Percentiles rank a stretch among this genome's conserved stretches.
Conservation (phyloP, 2,329 filamentous ascomycete species). For the Rutstroemia sp. region DNA sequence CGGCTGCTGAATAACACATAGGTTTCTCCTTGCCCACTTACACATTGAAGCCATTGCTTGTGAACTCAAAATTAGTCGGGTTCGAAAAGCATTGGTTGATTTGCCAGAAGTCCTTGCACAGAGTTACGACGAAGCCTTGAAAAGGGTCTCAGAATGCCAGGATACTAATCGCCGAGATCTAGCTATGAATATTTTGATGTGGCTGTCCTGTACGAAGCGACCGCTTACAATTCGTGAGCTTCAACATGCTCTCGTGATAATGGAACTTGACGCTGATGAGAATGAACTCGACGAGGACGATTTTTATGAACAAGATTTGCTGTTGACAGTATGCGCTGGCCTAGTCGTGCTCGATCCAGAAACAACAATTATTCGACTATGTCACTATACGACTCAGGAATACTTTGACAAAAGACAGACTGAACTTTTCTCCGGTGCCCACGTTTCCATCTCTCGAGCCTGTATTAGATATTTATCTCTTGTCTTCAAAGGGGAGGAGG, state of each 20-base stretch:
- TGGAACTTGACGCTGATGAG: slow-evolving; percentile 28
- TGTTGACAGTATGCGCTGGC: slow-evolving; percentile 20
- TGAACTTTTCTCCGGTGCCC: slow-evolving; percentile 9
- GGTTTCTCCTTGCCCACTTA: slow-evolving; percentile 29
- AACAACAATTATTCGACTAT: slow-evolving; percentile 20
- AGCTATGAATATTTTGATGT: slow-evolving; percentile 19
- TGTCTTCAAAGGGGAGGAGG: slow-evolving; percentile 17
- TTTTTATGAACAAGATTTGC: slow-evolving; percentile 9
- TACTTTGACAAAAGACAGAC: slow-evolving; percentile 16
- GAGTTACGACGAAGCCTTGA: slow-evolving; percentile 35
- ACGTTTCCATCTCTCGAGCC: slow-evolving; percentile 3
- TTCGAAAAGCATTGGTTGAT: slow-evolving; percentile 24
- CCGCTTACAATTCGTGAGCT: slow-evolving; percentile 32
- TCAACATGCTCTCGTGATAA: slow-evolving; percentile 36
- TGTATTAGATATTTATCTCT: slow-evolving; percentile 26
- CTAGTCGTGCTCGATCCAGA: slow-evolving; percentile 23
- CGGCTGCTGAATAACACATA: neutral
- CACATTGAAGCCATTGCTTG: slow-evolving; percentile 27
- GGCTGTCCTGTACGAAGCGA: slow-evolving; percentile 34
- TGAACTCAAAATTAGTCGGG: slow-evolving; percentile 22
- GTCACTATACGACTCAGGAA: slow-evolving; percentile 26
- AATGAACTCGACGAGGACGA: slow-evolving; percentile 19
- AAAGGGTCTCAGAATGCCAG: slow-evolving; percentile 25
- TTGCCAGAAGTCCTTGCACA: slow-evolving; percentile 17
- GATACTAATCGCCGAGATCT: slow-evolving; percentile 3